phyloP scores from a whole-genome alignment of 169 alveolate genomes.

The Plasmodium billcollinsi region DNA sequence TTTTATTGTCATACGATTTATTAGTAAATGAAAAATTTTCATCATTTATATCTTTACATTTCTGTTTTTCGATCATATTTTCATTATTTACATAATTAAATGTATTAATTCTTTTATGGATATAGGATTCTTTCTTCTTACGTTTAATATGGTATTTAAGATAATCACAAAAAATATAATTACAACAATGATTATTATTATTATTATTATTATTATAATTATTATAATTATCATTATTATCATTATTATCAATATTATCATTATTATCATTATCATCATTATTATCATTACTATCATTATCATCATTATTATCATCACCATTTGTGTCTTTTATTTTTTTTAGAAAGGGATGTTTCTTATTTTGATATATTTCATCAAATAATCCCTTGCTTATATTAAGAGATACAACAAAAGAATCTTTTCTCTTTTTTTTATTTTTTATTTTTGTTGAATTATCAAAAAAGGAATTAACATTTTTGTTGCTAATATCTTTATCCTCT shows the following conservation, averaged over 20 bases:
- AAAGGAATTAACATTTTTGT: no score
- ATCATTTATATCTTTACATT: not conserved
- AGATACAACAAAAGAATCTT: not conserved
- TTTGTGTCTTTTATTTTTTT: not conserved
- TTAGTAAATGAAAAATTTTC: not conserved
- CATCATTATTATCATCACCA: not conserved
- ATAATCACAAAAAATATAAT: no score
- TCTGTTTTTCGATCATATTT: not conserved
- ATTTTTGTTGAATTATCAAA: not conserved
- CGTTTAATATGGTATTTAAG: not conserved
- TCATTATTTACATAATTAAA: constrained; percentile 16
- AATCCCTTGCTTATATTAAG: constrained; percentile 17
- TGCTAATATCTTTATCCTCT: not conserved
- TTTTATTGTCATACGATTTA: no score
- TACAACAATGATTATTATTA: not conserved
- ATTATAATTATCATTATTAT: not conserved
- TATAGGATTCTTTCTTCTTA: not conserved
- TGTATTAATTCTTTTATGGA: not conserved
- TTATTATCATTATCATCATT: not conserved
- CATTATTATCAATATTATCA: not conserved
- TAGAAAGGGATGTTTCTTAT: constrained; percentile 8
- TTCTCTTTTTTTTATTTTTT: not conserved
- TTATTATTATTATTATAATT: not conserved
- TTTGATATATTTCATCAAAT: constrained; percentile 35
- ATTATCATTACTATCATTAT: not conserved